Percentiles rank a stretch among this genome's conserved stretches.
Conservation (phyloP, 2,329 filamentous ascomycete species). For the Tolypocladium endophyticum region DNA sequence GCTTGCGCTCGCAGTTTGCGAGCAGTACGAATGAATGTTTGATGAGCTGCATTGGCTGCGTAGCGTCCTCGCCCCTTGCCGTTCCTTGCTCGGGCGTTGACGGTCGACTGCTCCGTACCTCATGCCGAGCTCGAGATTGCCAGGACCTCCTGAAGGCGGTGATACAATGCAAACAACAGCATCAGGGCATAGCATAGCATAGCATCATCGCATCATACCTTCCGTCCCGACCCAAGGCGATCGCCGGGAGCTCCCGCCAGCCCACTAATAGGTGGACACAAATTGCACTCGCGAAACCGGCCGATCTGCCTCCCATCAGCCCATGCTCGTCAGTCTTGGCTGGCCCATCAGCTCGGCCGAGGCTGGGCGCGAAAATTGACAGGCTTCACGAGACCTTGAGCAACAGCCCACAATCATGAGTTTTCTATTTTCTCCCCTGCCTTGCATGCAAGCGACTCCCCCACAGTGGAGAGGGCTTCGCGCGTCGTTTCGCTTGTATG, state of each 20-base stretch:
- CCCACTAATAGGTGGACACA: not conserved
- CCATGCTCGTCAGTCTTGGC: not conserved
- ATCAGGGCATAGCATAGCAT: not conserved
- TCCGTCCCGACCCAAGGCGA: not conserved
- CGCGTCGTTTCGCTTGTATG: not conserved
- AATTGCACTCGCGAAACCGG: not conserved
- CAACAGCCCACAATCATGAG: not conserved
- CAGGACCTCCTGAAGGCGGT: too few relatives aligned
- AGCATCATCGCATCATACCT: not conserved
- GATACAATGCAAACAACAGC: too few relatives aligned
- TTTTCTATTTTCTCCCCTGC: not conserved
- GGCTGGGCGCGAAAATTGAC: not conserved
- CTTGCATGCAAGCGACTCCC: not conserved
- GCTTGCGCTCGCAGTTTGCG: not conserved
- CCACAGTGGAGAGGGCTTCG: not conserved
- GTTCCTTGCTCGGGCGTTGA: not conserved
- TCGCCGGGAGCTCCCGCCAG: not conserved
- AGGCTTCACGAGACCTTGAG: not conserved
- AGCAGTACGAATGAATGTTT: not conserved
- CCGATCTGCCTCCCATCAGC: not conserved
- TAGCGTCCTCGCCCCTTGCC: not conserved
- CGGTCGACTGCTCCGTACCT: too few relatives aligned
- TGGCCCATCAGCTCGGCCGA: not conserved
- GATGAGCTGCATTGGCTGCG: not conserved
- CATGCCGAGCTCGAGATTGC: not conserved